Evolutionary conservation across 2,329 filamentous ascomycete species (phyloP).

Genomic region (Didymella exigua): DNA sequence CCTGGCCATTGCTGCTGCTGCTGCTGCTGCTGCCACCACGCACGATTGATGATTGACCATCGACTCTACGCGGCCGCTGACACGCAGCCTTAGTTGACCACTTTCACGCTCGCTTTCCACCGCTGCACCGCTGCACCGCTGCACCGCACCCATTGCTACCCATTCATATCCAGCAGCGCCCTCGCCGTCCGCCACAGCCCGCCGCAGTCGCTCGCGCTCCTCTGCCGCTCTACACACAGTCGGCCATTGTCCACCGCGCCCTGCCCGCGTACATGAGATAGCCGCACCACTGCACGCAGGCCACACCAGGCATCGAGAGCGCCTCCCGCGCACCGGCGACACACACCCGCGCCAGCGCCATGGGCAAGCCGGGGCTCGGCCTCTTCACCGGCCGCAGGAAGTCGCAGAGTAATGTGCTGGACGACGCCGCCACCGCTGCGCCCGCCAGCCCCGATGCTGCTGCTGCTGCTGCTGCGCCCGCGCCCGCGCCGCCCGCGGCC

Average conservation of each 20-base stretch:
- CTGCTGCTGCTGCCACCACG: neutral
- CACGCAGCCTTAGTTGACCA: too few relatives aligned
- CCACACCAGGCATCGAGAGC: constrained; percentile 27
- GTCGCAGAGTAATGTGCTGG: constrained; percentile 45
- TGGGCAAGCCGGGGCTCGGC: constrained; percentile 42
- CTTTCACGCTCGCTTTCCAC: neutral
- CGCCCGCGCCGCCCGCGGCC: constrained; percentile 22
- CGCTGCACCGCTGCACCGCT: too few relatives aligned
- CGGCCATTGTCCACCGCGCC: constrained; percentile 1
- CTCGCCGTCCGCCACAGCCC: neutral
- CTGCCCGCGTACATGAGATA: constrained; percentile 27
- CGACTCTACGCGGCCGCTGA: neutral
- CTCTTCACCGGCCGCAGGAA: constrained; percentile 45
- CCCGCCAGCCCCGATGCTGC: constrained; percentile 28
- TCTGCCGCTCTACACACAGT: neutral
- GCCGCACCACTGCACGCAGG: constrained; percentile 21
- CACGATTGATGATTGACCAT: too few relatives aligned
- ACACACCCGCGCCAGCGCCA: constrained; percentile 12
- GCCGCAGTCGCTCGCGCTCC: constrained; percentile 8
- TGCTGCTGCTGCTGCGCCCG: constrained; percentile 13
- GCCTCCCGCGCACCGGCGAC: constrained; percentile 13
- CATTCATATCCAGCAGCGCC: neutral
- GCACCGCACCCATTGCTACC: too few relatives aligned
- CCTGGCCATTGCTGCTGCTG: neutral
- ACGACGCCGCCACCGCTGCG: constrained; percentile 29